Percentiles rank a stretch among this genome's conserved stretches.
Conservation (phyloP, 306 rosid species). For the Leucaena leucocephala region DNA sequence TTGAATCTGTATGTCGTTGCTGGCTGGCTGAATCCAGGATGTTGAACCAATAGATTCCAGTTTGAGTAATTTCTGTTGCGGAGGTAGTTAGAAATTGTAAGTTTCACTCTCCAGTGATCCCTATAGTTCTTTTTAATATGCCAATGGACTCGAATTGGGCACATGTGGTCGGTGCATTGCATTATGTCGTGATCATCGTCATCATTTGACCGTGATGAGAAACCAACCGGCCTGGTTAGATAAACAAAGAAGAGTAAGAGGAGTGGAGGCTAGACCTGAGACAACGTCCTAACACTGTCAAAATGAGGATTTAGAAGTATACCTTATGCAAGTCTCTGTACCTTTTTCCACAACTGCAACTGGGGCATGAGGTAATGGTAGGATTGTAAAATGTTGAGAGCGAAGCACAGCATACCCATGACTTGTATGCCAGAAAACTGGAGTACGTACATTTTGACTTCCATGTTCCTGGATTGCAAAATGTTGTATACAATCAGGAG, state of each 20-base stretch:
- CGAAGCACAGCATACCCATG: slow-evolving; percentile 74
- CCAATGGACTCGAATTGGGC: slow-evolving; percentile 84
- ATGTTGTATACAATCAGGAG: slow-evolving; percentile 34
- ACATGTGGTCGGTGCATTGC: slow-evolving; percentile 76
- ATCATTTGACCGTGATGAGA: slow-evolving; percentile 8
- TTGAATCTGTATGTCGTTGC: slow-evolving; percentile 67
- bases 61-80: slow-evolving; percentile 58
- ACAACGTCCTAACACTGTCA: neutral
- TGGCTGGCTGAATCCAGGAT: slow-evolving; percentile 61
- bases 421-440: slow-evolving; percentile 57
- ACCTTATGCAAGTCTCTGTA: slow-evolving; percentile 56
- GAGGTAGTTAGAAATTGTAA: slow-evolving; percentile 74
- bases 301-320: slow-evolving; percentile 4
- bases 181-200: slow-evolving; percentile 24
- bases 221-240: slow-evolving; percentile 44
- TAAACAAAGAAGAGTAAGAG: slow-evolving; percentile 18
- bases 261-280: slow-evolving; percentile 1
- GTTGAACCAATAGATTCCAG: slow-evolving; percentile 79
- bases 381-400: slow-evolving; percentile 82
- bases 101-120: slow-evolving; percentile 78
- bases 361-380: slow-evolving; percentile 59
- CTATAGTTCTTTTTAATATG: slow-evolving; percentile 70
- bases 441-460: slow-evolving; percentile 74
- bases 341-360: slow-evolving; percentile 64
- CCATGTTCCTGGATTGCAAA: slow-evolving; percentile 71